Evolutionary conservation across 1,284 basidiomycete species (phyloP).

Genomic region (Cutaneotrichosporon arboriforme): DNA sequence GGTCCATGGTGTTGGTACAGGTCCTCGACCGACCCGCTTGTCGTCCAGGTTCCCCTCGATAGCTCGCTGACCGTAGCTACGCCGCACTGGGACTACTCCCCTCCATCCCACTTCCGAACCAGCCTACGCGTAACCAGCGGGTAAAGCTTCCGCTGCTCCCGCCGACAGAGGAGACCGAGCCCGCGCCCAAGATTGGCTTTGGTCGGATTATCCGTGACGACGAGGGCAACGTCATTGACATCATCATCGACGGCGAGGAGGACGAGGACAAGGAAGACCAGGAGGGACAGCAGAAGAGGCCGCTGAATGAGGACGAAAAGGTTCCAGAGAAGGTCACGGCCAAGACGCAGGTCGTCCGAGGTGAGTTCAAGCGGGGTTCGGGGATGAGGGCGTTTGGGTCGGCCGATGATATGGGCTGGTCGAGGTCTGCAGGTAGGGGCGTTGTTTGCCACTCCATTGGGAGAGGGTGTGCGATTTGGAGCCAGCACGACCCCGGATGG

Average conservation of each 20-base stretch:
- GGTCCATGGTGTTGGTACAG: too few relatives aligned
- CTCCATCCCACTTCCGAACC: conserved; percentile 36
- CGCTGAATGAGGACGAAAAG: conserved; percentile 20
- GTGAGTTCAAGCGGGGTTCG: too few relatives aligned
- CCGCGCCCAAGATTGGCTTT: conserved; percentile 60
- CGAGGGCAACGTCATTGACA: conserved; percentile 68
- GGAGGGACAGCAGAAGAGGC: conserved; percentile 5
- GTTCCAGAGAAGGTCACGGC: conserved; percentile 37
- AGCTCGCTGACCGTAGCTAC: conserved; percentile 32
- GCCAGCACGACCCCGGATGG: too few relatives aligned
- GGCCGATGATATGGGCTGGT: background rate
- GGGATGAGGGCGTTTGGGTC: background rate
- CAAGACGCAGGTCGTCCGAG: conserved; percentile 47
- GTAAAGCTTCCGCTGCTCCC: conserved; percentile 54
- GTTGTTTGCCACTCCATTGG: too few relatives aligned
- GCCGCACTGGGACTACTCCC: conserved; percentile 46
- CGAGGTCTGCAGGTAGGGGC: too few relatives aligned
- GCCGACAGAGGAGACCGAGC: conserved; percentile 23
- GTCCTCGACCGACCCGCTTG: too few relatives aligned
- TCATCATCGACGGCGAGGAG: conserved; percentile 63
- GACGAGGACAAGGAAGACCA: conserved; percentile 43
- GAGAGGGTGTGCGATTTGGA: too few relatives aligned
- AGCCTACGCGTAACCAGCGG: conserved; percentile 25
- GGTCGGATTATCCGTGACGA: conserved; percentile 82
- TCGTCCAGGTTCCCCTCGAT: too few relatives aligned